Conservation (phyloP, 1,284 basidiomycete species). For the Tilletiopsis washingtonensis region DNA sequence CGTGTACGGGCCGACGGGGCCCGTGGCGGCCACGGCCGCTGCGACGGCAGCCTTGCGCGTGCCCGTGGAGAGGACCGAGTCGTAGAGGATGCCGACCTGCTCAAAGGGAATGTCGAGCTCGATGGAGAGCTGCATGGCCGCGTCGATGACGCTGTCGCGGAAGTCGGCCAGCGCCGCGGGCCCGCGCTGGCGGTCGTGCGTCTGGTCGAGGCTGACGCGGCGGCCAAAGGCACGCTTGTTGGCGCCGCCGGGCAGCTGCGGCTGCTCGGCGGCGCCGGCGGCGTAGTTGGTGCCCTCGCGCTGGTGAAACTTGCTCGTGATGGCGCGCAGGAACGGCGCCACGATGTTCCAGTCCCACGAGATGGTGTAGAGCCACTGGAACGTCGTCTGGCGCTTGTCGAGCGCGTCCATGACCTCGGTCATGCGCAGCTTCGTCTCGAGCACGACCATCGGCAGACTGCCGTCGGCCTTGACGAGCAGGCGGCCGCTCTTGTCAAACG, state of each 20-base stretch:
- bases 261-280: not conserved
- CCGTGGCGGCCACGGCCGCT: not conserved
- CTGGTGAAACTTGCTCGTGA: constrained; percentile 41
- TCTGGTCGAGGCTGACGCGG: constrained; percentile 19
- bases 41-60: constrained; percentile 25
- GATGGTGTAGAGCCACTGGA: constrained; percentile 54
- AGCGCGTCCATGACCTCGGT: constrained; percentile 50
- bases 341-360: constrained; percentile 53
- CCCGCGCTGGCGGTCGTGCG: constrained; percentile 16
- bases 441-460: constrained; percentile 52
- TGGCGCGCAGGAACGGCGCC: constrained; percentile 50
- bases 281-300: not conserved
- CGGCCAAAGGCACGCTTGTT: not conserved
- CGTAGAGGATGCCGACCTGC: constrained; percentile 59
- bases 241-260: not conserved
- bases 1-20: constrained; percentile 13
- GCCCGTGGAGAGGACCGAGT: constrained; percentile 52
- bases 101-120: constrained; percentile 51
- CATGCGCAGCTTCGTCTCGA: constrained; percentile 50
- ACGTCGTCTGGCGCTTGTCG: constrained; percentile 51
- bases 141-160: constrained; percentile 51
- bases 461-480: constrained; percentile 53
- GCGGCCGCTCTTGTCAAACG: constrained; percentile 52
- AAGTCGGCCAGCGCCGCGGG: constrained; percentile 46
- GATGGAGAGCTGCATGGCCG: constrained; percentile 49